phyloP scores from a whole-genome alignment of 2,329 filamentous ascomycete genomes.

The Fusarium hainanense region DNA sequence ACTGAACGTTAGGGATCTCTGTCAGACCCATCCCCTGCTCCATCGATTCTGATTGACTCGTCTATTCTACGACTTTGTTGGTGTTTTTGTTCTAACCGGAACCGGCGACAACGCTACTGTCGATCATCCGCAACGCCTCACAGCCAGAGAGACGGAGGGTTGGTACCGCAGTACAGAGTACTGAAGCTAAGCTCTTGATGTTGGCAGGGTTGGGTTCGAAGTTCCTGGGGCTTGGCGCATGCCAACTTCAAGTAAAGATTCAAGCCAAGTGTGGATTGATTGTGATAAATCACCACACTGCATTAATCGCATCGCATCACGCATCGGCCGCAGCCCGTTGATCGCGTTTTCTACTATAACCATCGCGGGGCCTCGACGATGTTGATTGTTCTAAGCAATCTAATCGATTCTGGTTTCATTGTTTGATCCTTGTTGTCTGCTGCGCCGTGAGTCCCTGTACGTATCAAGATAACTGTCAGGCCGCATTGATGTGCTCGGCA shows the following conservation, averaged over 20 bases:
- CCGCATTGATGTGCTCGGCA: constrained; percentile 33
- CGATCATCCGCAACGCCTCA: constrained; percentile 45
- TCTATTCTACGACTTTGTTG: constrained; percentile 12
- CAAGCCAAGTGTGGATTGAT: not conserved
- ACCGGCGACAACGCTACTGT: constrained; percentile 43
- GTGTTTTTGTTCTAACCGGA: constrained; percentile 23
- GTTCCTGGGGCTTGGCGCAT: constrained; percentile 23
- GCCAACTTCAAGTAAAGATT: constrained; percentile 20
- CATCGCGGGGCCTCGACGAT: constrained; percentile 3
- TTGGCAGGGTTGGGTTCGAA: not conserved
- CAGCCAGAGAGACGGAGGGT: constrained; percentile 12
- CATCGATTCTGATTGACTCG: constrained; percentile 19
- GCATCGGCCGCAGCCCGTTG: not conserved
- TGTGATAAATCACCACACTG: not conserved
- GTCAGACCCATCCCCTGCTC: constrained; percentile 9
- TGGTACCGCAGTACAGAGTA: not conserved
- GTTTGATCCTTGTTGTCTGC: constrained; percentile 10
- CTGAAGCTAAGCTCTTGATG: not conserved
- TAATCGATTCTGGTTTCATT: not conserved
- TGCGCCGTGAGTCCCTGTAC: constrained; percentile 19
- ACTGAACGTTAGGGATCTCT: constrained; percentile 21
- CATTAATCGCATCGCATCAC: not conserved
- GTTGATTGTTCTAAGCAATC: not conserved
- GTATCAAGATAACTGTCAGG: constrained; percentile 8
- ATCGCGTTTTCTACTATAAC: not conserved